Evolutionary conservation across 179 eudicot species (phyloP).

Genomic region (Heliamphora pulchella): DNA sequence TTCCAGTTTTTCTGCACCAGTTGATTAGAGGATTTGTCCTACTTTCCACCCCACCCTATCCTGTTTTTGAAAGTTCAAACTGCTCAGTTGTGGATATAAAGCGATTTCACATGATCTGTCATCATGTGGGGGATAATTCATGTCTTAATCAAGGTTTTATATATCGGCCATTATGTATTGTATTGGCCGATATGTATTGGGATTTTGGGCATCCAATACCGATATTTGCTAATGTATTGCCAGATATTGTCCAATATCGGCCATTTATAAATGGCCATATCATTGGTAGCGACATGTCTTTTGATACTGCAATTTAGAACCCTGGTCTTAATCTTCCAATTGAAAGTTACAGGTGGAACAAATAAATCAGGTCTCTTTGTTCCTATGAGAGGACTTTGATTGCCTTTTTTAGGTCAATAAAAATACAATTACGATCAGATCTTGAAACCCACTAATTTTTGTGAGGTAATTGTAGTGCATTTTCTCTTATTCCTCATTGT

Average conservation of each 20-base stretch:
- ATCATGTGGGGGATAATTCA: background rate
- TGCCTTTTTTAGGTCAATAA: background rate
- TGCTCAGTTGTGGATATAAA: background rate
- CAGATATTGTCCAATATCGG: no score
- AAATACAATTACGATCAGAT: background rate
- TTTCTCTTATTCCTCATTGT: background rate
- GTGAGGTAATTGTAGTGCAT: background rate
- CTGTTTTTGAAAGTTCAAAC: background rate
- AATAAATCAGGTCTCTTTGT: background rate
- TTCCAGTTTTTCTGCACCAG: background rate
- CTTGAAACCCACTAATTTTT: background rate
- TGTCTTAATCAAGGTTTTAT: background rate
- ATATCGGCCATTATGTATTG: no score
- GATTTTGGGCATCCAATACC: no score
- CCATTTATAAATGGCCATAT: no score
- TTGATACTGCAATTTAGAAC: no score
- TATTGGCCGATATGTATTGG: no score
- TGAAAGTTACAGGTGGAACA: background rate
- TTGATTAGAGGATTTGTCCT: background rate
- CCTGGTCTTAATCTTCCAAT: background rate
- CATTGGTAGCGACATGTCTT: no score
- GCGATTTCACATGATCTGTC: background rate
- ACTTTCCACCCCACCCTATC: background rate
- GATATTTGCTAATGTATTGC: no score
- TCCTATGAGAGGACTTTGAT: background rate